A percentile compares a stretch with the other conserved stretches of the same genome.
phyloP scores from a whole-genome alignment of 495 filamentous ascomycete genomes.

The Xylaria longipes region DNA sequence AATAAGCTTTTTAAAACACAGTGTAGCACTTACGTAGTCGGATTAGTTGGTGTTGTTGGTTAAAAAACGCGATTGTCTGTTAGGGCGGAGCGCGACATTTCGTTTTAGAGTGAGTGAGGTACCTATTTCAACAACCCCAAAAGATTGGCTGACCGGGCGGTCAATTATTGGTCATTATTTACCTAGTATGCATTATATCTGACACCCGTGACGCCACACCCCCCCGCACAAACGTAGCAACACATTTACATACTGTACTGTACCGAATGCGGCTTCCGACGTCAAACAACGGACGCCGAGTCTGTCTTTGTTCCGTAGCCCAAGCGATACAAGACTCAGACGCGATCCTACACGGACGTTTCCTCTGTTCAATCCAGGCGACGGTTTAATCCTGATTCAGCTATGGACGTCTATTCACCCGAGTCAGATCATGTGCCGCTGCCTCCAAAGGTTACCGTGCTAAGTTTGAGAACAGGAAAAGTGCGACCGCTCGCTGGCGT shows the following conservation, averaged over 20 bases:
- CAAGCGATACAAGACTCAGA: not conserved
- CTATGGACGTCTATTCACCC: conserved; percentile 56
- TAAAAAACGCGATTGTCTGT: too few species aligned
- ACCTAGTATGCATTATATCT: too few species aligned
- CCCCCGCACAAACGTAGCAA: too few species aligned
- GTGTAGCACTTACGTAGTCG: too few species aligned
- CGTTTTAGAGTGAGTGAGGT: too few species aligned
- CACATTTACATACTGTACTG: not conserved
- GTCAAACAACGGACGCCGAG: not conserved
- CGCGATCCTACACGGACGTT: not conserved
- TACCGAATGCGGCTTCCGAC: not conserved
- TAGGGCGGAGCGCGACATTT: too few species aligned
- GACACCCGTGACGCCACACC: too few species aligned
- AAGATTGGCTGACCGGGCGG: too few species aligned
- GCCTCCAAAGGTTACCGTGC: conserved; percentile 55
- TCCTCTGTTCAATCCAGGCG: not conserved
- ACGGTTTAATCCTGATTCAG: not conserved
- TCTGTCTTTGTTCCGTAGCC: not conserved
- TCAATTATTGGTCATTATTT: too few species aligned
- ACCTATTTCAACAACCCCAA: too few species aligned
- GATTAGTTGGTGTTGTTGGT: too few species aligned
- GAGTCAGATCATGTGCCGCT: conserved; percentile 58
- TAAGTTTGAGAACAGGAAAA: conserved; percentile 49
- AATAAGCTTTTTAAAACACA: too few species aligned
- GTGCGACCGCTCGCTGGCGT: conserved; percentile 44